These are phyloP conservation scores for Stachybotrys chartarum DNA, from an alignment of 2,329 filamentous ascomycete genomes.

Conservation along the genomic window DNA sequence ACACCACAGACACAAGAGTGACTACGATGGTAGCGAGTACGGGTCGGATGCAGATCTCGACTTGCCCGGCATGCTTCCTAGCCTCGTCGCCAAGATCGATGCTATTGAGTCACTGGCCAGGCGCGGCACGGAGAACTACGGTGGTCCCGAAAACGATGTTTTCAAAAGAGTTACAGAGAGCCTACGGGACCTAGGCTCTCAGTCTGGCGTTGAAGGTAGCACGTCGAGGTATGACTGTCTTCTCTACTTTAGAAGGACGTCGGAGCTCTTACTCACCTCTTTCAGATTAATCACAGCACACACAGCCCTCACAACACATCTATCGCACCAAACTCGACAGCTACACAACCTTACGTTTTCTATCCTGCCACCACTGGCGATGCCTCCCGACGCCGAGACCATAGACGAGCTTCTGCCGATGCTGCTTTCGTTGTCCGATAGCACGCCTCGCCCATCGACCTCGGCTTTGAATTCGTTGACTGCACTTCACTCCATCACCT, in stretches of 20 bases:
- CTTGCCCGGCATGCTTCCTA: constrained; percentile 58
- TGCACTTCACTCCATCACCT: constrained; percentile 61
- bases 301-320: constrained; percentile 65
- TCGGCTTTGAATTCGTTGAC: constrained; percentile 59
- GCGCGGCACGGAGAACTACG: constrained; percentile 58
- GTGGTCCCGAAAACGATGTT: constrained; percentile 57
- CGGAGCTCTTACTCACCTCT: background rate
- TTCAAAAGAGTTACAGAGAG: constrained; percentile 61
- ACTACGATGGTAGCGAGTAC: constrained; percentile 69
- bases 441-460: constrained; percentile 59
- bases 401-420: constrained; percentile 65
- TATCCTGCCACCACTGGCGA: constrained; percentile 61
- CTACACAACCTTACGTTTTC: constrained; percentile 67
- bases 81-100: constrained; percentile 62
- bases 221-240: constrained; percentile 52
- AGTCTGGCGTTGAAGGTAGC: constrained; percentile 64
- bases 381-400: constrained; percentile 54
- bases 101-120: constrained; percentile 64
- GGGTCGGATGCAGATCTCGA: constrained; percentile 67
- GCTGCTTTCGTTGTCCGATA: constrained; percentile 55
- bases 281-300: constrained; percentile 69
- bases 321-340: constrained; percentile 67
- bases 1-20: constrained; percentile 46
- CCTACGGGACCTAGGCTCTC: constrained; percentile 66
- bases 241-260: background rate